phyloP scores from a whole-genome alignment of 2,329 filamentous ascomycete genomes.

The Colletotrichum horii region DNA sequence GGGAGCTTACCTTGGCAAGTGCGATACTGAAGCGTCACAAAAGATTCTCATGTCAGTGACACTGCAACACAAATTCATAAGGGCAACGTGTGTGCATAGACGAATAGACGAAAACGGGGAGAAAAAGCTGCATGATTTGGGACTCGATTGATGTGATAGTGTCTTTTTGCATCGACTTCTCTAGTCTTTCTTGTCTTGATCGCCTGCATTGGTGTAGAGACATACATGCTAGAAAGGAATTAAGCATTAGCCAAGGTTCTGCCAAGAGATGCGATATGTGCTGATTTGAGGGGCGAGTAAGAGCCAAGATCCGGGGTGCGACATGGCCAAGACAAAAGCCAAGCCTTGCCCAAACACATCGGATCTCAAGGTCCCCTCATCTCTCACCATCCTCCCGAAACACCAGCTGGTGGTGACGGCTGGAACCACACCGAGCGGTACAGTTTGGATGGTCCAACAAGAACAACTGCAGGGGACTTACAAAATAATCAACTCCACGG shows the following conservation, averaged over 20 bases:
- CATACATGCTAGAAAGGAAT: conserved; percentile 55
- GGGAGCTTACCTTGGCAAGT: conserved; percentile 65
- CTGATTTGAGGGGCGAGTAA: neutral
- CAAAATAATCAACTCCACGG: conserved; percentile 82
- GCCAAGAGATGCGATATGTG: conserved; percentile 5
- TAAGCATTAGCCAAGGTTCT: conserved; percentile 12
- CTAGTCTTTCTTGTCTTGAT: conserved; percentile 26
- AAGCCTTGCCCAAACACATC: neutral
- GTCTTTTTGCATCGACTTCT: conserved; percentile 40
- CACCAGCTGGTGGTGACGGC: neutral
- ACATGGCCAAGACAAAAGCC: conserved; percentile 9
- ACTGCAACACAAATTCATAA: conserved; percentile 30
- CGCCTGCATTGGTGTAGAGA: conserved; percentile 39
- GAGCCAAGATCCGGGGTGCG: conserved; percentile 6
- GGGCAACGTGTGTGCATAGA: conserved; percentile 20
- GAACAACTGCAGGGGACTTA: conserved; percentile 34
- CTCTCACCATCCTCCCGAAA: neutral
- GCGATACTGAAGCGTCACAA: conserved; percentile 65
- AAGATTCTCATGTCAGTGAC: conserved; percentile 29
- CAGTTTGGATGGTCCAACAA: neutral
- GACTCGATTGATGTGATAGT: conserved; percentile 56
- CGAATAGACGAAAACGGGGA: conserved; percentile 2
- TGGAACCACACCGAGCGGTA: neutral
- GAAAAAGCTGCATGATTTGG: conserved; percentile 34
- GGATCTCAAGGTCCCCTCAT: neutral